Evolutionary conservation across 345 rosid genomes (phyloP).

Genomic region (Punica granatum): DNA sequence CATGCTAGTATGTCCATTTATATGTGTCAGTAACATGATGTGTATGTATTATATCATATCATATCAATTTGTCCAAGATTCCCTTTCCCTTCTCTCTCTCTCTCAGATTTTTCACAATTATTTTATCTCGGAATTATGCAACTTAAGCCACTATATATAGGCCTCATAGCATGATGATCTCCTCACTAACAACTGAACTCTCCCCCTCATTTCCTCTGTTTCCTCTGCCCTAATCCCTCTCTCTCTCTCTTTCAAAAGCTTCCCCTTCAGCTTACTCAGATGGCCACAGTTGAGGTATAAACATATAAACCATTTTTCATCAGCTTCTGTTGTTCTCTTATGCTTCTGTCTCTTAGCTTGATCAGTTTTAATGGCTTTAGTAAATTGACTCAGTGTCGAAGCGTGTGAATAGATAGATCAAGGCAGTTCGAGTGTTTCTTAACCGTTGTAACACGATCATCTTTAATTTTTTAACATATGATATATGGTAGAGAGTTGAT

Average conservation of each 20-base stretch:
- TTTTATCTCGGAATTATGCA: neutral
- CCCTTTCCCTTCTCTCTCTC: constrained; percentile 6
- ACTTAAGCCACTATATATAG: constrained; percentile 32
- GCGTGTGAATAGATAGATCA: neutral
- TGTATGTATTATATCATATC: too few relatives aligned
- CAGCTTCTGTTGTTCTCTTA: neutral
- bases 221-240: too few relatives aligned
- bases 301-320: neutral
- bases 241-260: constrained; percentile 5
- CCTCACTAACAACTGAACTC: constrained; percentile 18
- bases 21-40: constrained; percentile 26
- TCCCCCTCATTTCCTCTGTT: neutral
- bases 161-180: constrained; percentile 13
- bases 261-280: constrained; percentile 17
- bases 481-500: too few relatives aligned
- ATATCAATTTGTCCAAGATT: constrained; percentile 1
- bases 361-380: too few relatives aligned
- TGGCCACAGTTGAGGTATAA: constrained; percentile 82
- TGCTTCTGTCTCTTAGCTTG: too few relatives aligned
- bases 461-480: too few relatives aligned
- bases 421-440: too few relatives aligned
- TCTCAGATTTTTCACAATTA: neutral
- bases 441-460: too few relatives aligned
- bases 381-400: neutral
- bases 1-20: constrained; percentile 15